A percentile compares a stretch with the other conserved stretches of the same genome.
These are phyloP conservation scores for Euphorbia lathyris DNA, from an alignment of 345 rosid genomes.

Conservation along the genomic window DNA sequence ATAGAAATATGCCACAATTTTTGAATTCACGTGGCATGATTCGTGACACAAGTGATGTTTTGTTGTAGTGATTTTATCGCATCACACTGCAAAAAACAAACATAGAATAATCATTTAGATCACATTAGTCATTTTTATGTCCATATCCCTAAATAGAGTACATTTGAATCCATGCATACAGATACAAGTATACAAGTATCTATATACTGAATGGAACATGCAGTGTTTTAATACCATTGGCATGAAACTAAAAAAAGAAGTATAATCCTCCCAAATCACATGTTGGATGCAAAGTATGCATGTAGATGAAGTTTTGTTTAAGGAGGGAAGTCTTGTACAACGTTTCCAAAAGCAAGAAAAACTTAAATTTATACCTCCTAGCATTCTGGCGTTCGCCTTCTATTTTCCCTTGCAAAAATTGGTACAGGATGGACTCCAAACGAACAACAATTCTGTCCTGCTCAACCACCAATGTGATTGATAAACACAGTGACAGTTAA, in stretches of 20 bases:
- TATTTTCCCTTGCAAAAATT: constrained; percentile 36
- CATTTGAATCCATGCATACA: background rate
- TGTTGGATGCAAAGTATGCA: background rate
- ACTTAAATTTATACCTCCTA: too few relatives aligned
- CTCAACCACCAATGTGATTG: constrained; percentile 14
- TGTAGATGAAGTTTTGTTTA: background rate
- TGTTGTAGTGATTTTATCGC: too few relatives aligned
- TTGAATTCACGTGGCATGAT: too few relatives aligned
- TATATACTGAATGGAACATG: background rate
- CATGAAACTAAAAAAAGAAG: background rate
- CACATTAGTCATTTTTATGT: too few relatives aligned
- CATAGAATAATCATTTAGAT: too few relatives aligned
- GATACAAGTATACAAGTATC: background rate
- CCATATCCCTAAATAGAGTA: background rate
- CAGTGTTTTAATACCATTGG: background rate
- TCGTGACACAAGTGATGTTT: too few relatives aligned
- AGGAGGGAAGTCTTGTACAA: too few relatives aligned
- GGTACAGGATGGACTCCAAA: constrained; percentile 62
- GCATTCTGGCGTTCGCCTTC: too few relatives aligned
- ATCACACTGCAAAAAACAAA: too few relatives aligned
- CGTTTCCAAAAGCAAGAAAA: too few relatives aligned
- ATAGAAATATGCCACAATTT: too few relatives aligned
- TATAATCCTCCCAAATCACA: background rate
- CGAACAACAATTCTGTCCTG: constrained; percentile 61
- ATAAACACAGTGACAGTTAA: background rate